Conservation (phyloP, 2,329 filamentous ascomycete genomes). For the Akanthomyces uredinophilus region DNA sequence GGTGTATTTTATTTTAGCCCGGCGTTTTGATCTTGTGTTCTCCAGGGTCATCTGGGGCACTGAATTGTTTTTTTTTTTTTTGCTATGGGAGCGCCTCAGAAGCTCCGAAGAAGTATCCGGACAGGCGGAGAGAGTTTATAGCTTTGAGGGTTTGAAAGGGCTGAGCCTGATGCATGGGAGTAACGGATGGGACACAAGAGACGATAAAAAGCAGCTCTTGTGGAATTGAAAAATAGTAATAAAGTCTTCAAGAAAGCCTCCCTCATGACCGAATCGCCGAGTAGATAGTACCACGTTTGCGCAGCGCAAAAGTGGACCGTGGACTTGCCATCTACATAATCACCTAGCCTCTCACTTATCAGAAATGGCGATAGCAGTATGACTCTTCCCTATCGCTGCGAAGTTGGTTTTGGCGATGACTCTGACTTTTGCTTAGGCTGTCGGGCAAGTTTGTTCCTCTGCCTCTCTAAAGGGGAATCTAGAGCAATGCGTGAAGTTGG, state of each 20-base stretch:
- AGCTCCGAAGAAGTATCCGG: neutral
- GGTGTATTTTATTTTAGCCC: constrained; percentile 28
- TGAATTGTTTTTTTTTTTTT: constrained; percentile 5
- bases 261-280: too few relatives aligned
- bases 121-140: neutral
- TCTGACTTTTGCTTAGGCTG: constrained; percentile 52
- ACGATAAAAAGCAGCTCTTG: constrained; percentile 5
- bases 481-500: constrained; percentile 65
- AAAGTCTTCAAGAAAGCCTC: neutral
- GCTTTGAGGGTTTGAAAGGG: neutral
- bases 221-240: constrained; percentile 5
- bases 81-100: neutral
- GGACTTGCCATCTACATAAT: constrained; percentile 6
- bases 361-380: constrained; percentile 27
- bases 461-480: constrained; percentile 74
- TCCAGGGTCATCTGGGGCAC: neutral
- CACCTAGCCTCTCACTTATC: neutral
- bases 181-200: constrained; percentile 9
- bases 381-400: neutral
- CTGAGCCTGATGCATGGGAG: constrained; percentile 6
- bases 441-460: constrained; percentile 87
- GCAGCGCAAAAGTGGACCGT: constrained; percentile 9
- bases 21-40: constrained; percentile 23
- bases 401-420: neutral
- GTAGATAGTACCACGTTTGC: neutral